Conservation (phyloP, 306 rosid genomes). For the Ziziphus jujuba region DNA sequence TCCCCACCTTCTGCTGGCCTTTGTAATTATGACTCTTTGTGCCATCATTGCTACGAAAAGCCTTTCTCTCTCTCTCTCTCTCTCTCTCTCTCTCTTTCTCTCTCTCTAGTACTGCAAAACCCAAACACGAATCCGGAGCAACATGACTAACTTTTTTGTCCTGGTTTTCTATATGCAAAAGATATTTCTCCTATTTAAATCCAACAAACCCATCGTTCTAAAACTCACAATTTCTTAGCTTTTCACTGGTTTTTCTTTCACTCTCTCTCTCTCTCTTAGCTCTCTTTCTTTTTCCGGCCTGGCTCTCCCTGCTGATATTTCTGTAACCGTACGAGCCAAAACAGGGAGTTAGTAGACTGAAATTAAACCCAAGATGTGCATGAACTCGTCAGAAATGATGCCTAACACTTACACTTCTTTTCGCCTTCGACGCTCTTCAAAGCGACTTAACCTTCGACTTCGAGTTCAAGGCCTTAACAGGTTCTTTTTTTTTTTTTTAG, state of each 20-base stretch:
- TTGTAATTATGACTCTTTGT: slow-evolving; percentile 67
- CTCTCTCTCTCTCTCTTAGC: slow-evolving; percentile 11
- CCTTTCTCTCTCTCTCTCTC: slow-evolving; percentile 38
- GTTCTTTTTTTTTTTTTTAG: slow-evolving; percentile 28
- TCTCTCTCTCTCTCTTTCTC: slow-evolving; percentile 34
- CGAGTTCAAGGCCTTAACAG: slow-evolving; percentile 49
- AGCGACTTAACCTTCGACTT: slow-evolving; percentile 38
- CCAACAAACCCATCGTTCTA: slow-evolving; percentile 27
- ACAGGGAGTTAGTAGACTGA: background rate
- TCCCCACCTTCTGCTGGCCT: slow-evolving; percentile 52
- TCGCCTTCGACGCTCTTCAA: slow-evolving; percentile 36
- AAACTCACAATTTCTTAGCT: slow-evolving; percentile 13
- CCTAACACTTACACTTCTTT: slow-evolving; percentile 15
- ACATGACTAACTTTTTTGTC: slow-evolving; percentile 19
- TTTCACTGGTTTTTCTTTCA: background rate
- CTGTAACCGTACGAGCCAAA: background rate
- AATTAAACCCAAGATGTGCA: slow-evolving; percentile 37
- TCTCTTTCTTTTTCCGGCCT: no score
- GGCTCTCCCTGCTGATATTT: background rate
- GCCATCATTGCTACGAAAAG: slow-evolving; percentile 72
- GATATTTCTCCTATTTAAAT: slow-evolving; percentile 33
- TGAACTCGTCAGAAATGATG: slow-evolving; percentile 38
- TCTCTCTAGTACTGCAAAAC: slow-evolving; percentile 24
- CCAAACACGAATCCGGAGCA: slow-evolving; percentile 49
- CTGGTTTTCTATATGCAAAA: background rate